Conservation (phyloP, 2,329 filamentous ascomycete genomes). For the Coccinonectria pachysandricola region DNA sequence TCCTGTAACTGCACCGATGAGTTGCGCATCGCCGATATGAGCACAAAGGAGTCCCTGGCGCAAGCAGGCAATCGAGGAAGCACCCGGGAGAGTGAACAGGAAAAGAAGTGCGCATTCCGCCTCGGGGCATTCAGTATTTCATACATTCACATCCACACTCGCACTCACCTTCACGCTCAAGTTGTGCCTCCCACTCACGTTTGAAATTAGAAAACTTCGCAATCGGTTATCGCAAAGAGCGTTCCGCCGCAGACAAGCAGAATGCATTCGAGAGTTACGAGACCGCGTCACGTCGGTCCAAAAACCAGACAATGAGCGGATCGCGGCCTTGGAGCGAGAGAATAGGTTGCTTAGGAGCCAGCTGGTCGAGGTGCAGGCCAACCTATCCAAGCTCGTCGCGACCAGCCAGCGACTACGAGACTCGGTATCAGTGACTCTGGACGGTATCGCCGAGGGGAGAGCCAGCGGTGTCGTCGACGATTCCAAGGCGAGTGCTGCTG, state of each 20-base stretch:
- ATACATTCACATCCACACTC: too few species aligned
- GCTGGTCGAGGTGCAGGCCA: slow-evolving; percentile 19
- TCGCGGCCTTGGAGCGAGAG: slow-evolving; percentile 16
- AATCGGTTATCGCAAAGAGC: slow-evolving; percentile 23
- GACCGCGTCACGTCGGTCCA: slow-evolving; percentile 14
- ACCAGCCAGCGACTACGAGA: slow-evolving; percentile 16
- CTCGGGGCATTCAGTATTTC: neutral
- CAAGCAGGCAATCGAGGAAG: neutral
- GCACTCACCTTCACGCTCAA: too few species aligned
- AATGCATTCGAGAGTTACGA: slow-evolving; percentile 17
- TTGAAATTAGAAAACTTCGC: slow-evolving; percentile 17
- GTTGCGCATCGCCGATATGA: neutral
- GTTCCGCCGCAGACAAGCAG: slow-evolving; percentile 21
- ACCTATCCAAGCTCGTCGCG: slow-evolving; percentile 15
- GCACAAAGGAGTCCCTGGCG: neutral
- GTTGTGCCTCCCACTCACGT: neutral
- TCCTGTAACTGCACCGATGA: too few species aligned
- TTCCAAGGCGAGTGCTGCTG: too few species aligned
- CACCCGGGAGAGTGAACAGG: neutral
- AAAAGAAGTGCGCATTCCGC: neutral
- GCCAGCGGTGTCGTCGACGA: too few species aligned
- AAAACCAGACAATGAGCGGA: slow-evolving; percentile 13
- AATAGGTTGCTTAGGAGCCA: slow-evolving; percentile 17
- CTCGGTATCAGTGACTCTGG: slow-evolving; percentile 16
- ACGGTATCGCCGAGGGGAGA: slow-evolving; percentile 5